Base-by-base conservation (phyloP, 2,329 filamentous ascomycete species). In the Drechslera avenae region DNA sequence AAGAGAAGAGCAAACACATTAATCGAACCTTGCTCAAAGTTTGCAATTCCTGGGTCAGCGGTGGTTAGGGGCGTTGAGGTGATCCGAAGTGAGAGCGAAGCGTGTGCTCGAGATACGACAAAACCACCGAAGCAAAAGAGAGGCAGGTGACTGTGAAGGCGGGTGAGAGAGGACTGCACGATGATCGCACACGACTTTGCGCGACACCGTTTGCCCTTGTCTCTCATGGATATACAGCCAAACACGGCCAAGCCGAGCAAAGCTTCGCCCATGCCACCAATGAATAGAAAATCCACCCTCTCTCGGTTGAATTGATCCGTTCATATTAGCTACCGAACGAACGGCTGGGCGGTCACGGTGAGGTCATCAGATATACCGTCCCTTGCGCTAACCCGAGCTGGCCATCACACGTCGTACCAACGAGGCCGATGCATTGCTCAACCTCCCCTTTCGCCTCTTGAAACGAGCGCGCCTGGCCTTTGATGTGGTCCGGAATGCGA, bases 81-180 rank as follows among this genome's bases (percentile, higher is more conserved):
- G 32, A 44, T 19, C 42, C 46, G 46, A 54, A 51, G 50, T 46
- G 56, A 51, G 35, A 46, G 45, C 44, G 33, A 42, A 50, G 31
- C 19, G 23, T 12, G 30, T 12, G 30, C 13, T 35, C 31, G 40
- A 14, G 23, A 30, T 12, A 23, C 31, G 6, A 32, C 3, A 50
- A 21, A 33, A 32, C 32, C 19, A 12, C 40, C 26, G 21, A 36
- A 40, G 28, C 26, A 17, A 18, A 19, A 36, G 17, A 30, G 9
- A 37, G 31, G 31, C 12, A 36, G 26, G 31, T 26, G 37, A 46
- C 36, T 35, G 37, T 42, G n/a, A 18, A 28, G 16, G 31, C 35
- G 28, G 28, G 21, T 17, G 41, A 30, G 30, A 18, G 17, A 43
- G 34, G 23, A 30, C 50, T 54, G 46, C 54, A 56, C 32, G 21